Conservation (phyloP, 176 grass and related monocot genomes). For the Carex kokanica region DNA sequence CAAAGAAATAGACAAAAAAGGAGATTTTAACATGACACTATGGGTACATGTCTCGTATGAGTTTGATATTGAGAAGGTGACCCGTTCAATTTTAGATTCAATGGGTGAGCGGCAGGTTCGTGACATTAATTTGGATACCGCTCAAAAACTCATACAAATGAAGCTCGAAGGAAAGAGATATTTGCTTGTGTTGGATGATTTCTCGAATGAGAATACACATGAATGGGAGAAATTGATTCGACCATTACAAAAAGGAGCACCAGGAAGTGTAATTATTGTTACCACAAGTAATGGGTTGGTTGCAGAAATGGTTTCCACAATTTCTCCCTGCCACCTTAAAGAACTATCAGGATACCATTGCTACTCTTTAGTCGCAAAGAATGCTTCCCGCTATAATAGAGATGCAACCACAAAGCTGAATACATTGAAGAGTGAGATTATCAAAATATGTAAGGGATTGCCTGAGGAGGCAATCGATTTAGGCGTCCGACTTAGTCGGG, state of each 20-base stretch:
- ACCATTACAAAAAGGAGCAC: conserved; percentile 15
- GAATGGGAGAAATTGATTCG: conserved; percentile 32
- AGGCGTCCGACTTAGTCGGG: conserved; percentile 11
- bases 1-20: background rate
- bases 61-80: conserved; percentile 22
- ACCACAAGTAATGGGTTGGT: conserved; percentile 34
- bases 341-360: conserved; percentile 18
- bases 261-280: conserved; percentile 45
- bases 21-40: conserved; percentile 24
- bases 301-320: background rate
- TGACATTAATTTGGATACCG: conserved; percentile 24
- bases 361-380: conserved; percentile 40
- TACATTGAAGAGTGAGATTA: conserved; percentile 20
- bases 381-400: background rate
- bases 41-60: conserved; percentile 44
- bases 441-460: conserved; percentile 27
- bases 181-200: conserved; percentile 51
- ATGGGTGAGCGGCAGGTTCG: no score
- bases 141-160: conserved; percentile 1
- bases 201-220: background rate
- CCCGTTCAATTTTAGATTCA: conserved; percentile 32
- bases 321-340: conserved; percentile 4
- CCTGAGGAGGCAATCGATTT: conserved; percentile 38
- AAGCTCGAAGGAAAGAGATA: conserved; percentile 30
- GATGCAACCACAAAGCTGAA: background rate